phyloP scores from a whole-genome alignment of 345 rosid species.

The Eucalyptus curtisii region DNA sequence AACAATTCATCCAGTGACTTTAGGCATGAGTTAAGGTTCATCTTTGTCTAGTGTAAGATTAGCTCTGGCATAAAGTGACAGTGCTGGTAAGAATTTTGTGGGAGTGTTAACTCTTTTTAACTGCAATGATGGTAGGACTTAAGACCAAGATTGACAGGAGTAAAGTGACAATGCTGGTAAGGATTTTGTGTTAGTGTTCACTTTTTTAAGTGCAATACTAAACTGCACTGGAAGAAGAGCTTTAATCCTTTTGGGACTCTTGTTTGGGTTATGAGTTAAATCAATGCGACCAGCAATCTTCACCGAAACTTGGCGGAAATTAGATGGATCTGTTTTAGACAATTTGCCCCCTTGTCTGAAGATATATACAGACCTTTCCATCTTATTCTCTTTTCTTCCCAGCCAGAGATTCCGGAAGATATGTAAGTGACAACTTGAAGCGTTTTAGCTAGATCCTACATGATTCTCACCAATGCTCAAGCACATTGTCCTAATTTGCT shows the following conservation, averaged over 20 bases:
- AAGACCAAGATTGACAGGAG: not conserved
- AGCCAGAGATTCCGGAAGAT: not conserved
- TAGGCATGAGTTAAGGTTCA: not conserved
- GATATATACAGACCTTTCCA: not conserved
- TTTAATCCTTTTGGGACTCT: not conserved
- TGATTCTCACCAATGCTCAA: not conserved
- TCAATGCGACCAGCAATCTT: not conserved
- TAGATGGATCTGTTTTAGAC: not conserved
- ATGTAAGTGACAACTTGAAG: not conserved
- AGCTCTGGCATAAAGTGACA: not conserved
- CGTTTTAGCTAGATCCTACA: not conserved
- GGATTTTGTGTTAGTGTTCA: not conserved
- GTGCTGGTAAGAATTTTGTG: not conserved
- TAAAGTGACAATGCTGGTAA: not conserved
- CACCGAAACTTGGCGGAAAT: not conserved
- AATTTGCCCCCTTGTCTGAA: not conserved
- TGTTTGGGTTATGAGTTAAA: not conserved
- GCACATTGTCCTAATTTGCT: not conserved
- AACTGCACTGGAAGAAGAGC: not conserved
- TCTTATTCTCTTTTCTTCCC: not conserved
- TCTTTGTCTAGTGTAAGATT: not conserved
- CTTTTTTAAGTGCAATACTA: not conserved
- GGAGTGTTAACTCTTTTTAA: not conserved
- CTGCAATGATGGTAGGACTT: not conserved
- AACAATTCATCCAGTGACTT: not conserved